Percentiles rank a stretch among this genome's conserved stretches.
These are phyloP conservation scores for Lachnellula occidentalis DNA, from an alignment of 2,329 filamentous ascomycete species.

Conservation along the genomic window DNA sequence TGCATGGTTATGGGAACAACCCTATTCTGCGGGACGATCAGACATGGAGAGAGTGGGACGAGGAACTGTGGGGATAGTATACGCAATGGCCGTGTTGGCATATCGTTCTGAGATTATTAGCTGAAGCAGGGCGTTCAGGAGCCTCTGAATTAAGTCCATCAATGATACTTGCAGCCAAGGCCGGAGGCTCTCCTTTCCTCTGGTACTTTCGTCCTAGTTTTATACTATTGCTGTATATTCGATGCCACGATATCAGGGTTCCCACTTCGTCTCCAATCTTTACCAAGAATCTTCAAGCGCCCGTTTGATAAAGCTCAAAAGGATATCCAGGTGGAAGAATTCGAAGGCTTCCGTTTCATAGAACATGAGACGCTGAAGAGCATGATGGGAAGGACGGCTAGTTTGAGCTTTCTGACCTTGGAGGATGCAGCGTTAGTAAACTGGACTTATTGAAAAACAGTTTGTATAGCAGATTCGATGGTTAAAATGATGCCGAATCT, in stretches of 20 bases:
- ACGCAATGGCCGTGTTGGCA: not conserved
- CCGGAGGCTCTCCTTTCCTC: no score
- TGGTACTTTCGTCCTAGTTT: no score
- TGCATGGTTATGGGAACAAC: conserved; percentile 1
- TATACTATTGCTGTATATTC: no score
- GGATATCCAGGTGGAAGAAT: conserved; percentile 7
- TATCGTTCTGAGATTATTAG: not conserved
- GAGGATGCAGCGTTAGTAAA: conserved; percentile 20
- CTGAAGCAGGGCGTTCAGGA: no score
- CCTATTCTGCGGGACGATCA: not conserved
- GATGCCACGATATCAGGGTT: no score
- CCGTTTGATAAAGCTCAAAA: conserved; percentile 14
- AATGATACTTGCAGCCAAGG: no score
- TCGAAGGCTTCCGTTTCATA: conserved; percentile 12
- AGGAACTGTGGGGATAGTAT: not conserved
- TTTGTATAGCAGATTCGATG: conserved; percentile 23
- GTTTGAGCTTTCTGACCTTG: conserved; percentile 8
- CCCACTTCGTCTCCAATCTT: not conserved
- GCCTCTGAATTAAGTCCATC: no score
- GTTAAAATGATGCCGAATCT: conserved; percentile 29
- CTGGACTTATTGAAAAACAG: conserved; percentile 21
- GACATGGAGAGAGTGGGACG: not conserved
- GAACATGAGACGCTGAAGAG: conserved; percentile 13
- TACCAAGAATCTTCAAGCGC: conserved; percentile 13
- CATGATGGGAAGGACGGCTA: conserved; percentile 6